Evolutionary conservation across 2,329 filamentous ascomycete species (phyloP).

Genomic region (Ophiocordyceps camponoti-rufipedis): DNA sequence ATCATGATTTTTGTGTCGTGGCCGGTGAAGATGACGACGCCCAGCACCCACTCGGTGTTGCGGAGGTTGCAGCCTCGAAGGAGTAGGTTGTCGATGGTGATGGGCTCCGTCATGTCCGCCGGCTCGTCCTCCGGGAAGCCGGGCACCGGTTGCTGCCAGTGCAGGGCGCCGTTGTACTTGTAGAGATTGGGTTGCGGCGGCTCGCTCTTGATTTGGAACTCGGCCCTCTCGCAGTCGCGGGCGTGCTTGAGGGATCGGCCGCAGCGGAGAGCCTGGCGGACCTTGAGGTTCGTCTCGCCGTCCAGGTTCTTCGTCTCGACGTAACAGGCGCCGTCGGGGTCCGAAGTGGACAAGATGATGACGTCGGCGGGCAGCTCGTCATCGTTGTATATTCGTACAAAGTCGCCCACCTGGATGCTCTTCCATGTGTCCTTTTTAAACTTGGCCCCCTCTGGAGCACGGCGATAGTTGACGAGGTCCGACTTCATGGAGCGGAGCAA

Average conservation of each 20-base stretch:
- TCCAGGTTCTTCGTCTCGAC: conserved; percentile 97
- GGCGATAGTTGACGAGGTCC: conserved; percentile 54
- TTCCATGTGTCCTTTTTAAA: conserved; percentile 96
- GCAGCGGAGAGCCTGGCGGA: conserved; percentile 76
- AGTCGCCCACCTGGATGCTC: conserved; percentile 85
- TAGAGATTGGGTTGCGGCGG: conserved; percentile 85
- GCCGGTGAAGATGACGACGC: conserved; percentile 84
- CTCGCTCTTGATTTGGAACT: conserved; percentile 83
- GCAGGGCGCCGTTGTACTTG: conserved; percentile 77
- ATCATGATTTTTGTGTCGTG: conserved; percentile 99
- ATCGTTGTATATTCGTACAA: conserved; percentile 88
- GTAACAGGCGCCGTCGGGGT: conserved; percentile 86
- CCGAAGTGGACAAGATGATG: conserved; percentile 81
- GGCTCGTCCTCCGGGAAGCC: conserved; percentile 42
- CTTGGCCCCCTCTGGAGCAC: conserved; percentile 48
- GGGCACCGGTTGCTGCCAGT: conserved; percentile 61
- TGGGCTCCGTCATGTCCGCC: conserved; percentile 74
- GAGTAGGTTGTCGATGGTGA: conserved; percentile 87
- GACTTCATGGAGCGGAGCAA: conserved; percentile 27
- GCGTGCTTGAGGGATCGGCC: conserved; percentile 72
- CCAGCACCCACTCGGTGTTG: conserved; percentile 92
- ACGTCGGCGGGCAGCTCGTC: conserved; percentile 91
- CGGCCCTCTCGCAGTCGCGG: conserved; percentile 73
- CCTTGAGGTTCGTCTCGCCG: conserved; percentile 93
- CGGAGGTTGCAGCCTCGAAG: conserved; percentile 83